These are phyloP conservation scores for Talaromyces piceae DNA, from an alignment of 2,329 filamentous ascomycete species.

Conservation along the genomic window DNA sequence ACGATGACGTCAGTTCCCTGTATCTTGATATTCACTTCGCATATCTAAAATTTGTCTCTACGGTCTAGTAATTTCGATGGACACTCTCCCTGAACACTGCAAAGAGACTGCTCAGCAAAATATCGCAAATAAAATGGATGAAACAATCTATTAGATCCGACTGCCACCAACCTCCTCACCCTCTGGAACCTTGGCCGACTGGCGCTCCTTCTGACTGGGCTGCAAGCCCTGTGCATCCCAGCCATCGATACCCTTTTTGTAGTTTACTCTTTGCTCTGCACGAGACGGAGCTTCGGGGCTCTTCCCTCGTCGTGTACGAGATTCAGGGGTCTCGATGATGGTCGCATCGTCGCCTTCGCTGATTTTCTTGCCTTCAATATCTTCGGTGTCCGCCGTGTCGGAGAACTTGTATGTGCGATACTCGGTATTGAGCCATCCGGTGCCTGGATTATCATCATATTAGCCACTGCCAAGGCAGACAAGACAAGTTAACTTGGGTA, in stretches of 20 bases:
- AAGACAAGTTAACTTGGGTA: slow-evolving; percentile 7
- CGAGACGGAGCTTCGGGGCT: slow-evolving; percentile 24
- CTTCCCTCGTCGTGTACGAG: slow-evolving; percentile 35
- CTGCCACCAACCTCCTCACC: slow-evolving; percentile 27
- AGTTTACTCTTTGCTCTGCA: slow-evolving; percentile 32
- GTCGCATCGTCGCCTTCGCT: slow-evolving; percentile 35
- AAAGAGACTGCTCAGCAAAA: not conserved
- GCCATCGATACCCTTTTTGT: slow-evolving; percentile 31
- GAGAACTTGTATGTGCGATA: slow-evolving; percentile 61
- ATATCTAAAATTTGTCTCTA: too few relatives aligned
- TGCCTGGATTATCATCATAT: slow-evolving; percentile 45
- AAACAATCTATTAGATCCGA: slow-evolving; percentile 13
- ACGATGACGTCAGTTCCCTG: too few relatives aligned
- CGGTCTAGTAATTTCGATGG: too few relatives aligned
- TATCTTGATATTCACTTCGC: too few relatives aligned
- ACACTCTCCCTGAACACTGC: too few relatives aligned
- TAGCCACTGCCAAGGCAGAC: too few relatives aligned
- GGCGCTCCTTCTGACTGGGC: slow-evolving; percentile 28
- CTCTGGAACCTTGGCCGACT: slow-evolving; percentile 25
- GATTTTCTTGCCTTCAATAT: slow-evolving; percentile 25
- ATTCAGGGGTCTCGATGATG: slow-evolving; percentile 36
- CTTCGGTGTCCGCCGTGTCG: slow-evolving; percentile 45
- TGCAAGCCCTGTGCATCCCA: slow-evolving; percentile 39
- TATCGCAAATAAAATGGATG: not conserved
- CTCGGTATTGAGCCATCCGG: slow-evolving; percentile 68